Base-by-base conservation (phyloP, 805 yeast species). In the Wickerhamiella spandovensis region DNA sequence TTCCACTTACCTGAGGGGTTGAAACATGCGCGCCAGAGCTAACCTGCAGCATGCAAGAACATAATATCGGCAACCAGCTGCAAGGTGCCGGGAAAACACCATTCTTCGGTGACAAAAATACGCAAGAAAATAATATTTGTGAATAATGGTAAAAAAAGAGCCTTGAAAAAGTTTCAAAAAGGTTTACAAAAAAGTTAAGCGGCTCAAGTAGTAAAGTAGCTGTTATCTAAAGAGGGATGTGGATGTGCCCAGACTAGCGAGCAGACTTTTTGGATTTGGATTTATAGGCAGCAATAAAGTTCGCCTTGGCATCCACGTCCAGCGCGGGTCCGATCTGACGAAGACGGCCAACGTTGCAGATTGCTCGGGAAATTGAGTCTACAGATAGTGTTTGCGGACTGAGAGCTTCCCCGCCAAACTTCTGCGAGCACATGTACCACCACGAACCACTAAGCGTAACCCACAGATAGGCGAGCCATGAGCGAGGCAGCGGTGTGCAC, bases 251-350 rank as follows among this genome's bases (percentile, higher is more conserved):
- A 3, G 3, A 28, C 12, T 12, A 28, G 12, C 32, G 32, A 15
- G 15, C n/a, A n/a, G n/a, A 9, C 32, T 28, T 28, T 12, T 28
- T 28, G 4, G 32, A 12, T 42, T 22, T 45, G 13, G 60, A 61
- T 22, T 51, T 56, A 58, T 63, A 71, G 3, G 65, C 67, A 18
- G 59, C 53, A 18, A 70, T 60, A 57, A 78, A 80, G 47, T 67
- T 65, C 4, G 56, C 51, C 62, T 81, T 81, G 17, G 74, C 68
- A 1, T 57, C 59, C 1, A 69, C 51, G 38, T 67, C 68, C 32
- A 81, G 65, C 1, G 68, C 69, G 15, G 65, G 65, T 3, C 79
- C 77, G 0, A 79, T 68, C 3, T 72, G 61, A 50, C 75, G 73
- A 50, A 76, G 63, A 49, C 75, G 71, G 28, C 82, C 82, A 28